Conservation (phyloP, 2,329 filamentous ascomycete genomes). For the Ampelomyces quisqualis region DNA sequence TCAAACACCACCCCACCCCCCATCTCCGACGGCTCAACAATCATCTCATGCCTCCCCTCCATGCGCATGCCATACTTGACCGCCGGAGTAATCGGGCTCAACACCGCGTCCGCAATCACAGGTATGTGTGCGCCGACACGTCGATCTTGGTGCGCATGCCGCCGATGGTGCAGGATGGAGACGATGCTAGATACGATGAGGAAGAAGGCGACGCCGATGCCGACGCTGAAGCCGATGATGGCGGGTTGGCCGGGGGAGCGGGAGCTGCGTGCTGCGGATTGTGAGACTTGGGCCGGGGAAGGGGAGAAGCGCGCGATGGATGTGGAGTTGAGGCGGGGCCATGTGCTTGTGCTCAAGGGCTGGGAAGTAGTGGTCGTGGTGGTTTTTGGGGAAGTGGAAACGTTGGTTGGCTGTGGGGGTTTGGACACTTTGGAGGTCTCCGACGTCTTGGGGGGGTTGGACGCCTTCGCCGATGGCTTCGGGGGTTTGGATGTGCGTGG, state of each 20-base stretch:
- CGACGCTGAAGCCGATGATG: slow-evolving; percentile 1
- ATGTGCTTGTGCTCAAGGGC: background rate
- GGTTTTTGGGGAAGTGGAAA: background rate
- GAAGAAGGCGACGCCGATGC: background rate
- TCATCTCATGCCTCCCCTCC: background rate
- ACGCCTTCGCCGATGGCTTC: too few species aligned
- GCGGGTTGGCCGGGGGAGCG: background rate
- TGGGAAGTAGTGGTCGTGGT: background rate
- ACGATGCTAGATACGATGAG: background rate
- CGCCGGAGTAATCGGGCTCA: background rate
- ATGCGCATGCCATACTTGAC: background rate
- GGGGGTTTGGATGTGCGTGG: background rate
- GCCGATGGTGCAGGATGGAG: background rate
- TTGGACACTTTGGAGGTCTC: too few species aligned
- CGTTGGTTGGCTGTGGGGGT: background rate
- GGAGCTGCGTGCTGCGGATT: background rate
- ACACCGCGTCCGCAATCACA: background rate
- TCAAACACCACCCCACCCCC: background rate
- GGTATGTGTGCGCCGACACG: background rate
- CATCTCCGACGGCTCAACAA: background rate
- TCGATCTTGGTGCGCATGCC: background rate
- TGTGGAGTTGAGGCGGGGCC: background rate
- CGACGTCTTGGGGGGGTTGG: too few species aligned
- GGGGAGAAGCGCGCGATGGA: background rate
- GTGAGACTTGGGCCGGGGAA: background rate